Base-by-base conservation (phyloP, 805 yeast species). In the Komagataella populi region DNA sequence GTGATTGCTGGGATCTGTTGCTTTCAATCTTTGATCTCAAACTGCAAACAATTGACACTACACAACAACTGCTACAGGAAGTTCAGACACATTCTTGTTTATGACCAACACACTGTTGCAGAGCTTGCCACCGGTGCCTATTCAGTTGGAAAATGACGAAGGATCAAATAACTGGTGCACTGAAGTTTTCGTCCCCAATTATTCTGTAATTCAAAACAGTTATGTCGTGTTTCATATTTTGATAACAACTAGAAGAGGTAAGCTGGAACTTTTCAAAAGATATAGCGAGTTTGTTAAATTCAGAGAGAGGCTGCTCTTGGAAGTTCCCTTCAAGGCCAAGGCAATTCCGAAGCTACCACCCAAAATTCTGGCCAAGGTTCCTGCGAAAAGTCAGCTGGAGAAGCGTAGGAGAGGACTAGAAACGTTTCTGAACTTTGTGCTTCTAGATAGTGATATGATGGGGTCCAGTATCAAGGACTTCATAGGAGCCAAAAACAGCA, bases 261-360 rank as follows among this genome's bases (percentile, higher is more conserved):
- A 67, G 53, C 70, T 84, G 17, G 61, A 66, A 47, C 58, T 79
- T 3, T 75, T 78, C 60, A 78, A 76, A 60, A 62, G 96, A 44
- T 87, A 83, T 63, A 74, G 79, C 43, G 91, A 86, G 47, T 76
- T 87, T 54, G 81, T 66, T 45, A 55, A 53, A 36, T 69, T 87
- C 43, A 69, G 83, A 23, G 57, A 57, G 1, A 54, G 57, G 4
- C 61, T 84, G 18, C 59, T 57, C 12, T 48, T 46, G 3, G 65
- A 62, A 36, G 74, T 68, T 54, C 76, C 78, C 0, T 54, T 57
- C 1, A 57, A 60, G n/a, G 45, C 50, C 12, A 66, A 67, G 0
- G 64, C 63, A 4, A 63, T 80, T 1, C 81, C 82, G 2, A 57
- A 53, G 10, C 63, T 81, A 23, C 87, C 87, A 1, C 75, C 80